Evolutionary conservation across 2,329 filamentous ascomycete genomes (phyloP), one percentile per base, ranked within the genome.

Genomic region (Salinomyces thailandicus): DNA sequence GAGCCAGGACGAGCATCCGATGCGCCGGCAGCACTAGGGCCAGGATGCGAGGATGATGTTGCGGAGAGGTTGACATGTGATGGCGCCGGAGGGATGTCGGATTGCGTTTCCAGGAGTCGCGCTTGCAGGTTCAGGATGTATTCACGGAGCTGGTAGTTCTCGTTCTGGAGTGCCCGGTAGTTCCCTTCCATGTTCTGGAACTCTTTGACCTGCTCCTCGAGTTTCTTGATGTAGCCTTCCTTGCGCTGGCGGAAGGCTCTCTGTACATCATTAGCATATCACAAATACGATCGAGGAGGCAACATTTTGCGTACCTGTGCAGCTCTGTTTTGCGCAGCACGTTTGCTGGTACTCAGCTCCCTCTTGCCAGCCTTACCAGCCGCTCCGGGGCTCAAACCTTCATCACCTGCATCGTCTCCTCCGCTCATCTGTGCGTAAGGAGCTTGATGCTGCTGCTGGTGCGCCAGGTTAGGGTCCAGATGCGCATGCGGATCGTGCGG

Each of bases 241-340:
- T 98, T 98, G 45, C 91, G 82, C 64, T 96, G 87, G 28, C 91
- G 84, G 64, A 98, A 98, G 28, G 91, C 91, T 59, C 91, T 78
- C 89, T 98, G 35, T 17, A 27, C 16, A 5, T 13, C 16, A 24
- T 41, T 37, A 41, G 38, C 18, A 14, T n/a, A 18, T 5, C 2
- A 14, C 16, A n/a, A n/a, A n/a, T n/a, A n/a, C n/a, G n/a, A n/a
- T n/a, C n/a, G n/a, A n/a, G n/a, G n/a, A n/a, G n/a, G n/a, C n/a
- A n/a, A n/a, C n/a, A n/a, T n/a, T 22, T 29, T 11, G 22, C 79
- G 56, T 73, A 95, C 91, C 78, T 98, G 91, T 36, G 91, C 91
- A 51, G 89, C 91, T 58, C 91, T 73, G 57, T 98, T 98, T 59
- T 98, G 91, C 7, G 91, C 91, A 18, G 91, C 91, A 48, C 91